Base-by-base conservation (phyloP, 139 green algal genomes). In the Haematococcus lacustris region DNA sequence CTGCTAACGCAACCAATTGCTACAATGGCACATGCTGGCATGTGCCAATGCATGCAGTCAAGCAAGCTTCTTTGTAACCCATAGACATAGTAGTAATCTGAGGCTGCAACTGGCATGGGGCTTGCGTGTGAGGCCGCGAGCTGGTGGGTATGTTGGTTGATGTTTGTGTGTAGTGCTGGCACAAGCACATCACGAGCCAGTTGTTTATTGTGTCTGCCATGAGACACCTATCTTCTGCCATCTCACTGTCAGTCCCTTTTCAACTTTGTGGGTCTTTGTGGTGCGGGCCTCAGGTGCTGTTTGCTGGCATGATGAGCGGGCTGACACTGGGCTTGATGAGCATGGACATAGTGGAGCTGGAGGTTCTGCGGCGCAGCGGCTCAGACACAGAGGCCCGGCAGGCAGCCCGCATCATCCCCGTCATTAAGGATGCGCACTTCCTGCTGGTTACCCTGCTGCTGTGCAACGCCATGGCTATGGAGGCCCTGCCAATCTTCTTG, bases 241-340 rank as follows among this genome's bases (percentile, higher is more conserved):
- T 64, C 26, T 30, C 57, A 64, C 21, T 33, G 17, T 64, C 21
- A 30, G 21, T 32, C 57, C 26, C 13, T 35, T 64, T 7, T 13
- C 21, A 26, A 64, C 13, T 57, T 57, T 64, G 23, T 32, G 4
- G n/a, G 4, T 35, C 9, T 64, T 64, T 26, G 57, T 64, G 13
- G 28, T 32, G 6, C 37, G 50, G 2, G 13, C 4, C 37, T 3
- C 38, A 69, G 2, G 77, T 87, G 0, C 3, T 76, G 1, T 80
- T 90, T 60, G 86, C 86, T 1, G 86, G 87, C 17, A 51, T 88
- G 23, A 92, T 92, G 89, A 81, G 53, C 30, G 89, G 89, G 2
- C 77, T 94, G 0, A 94, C 89, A 0, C 79, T 93, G 63, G 72
- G 72, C 21, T 64, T 77, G 1, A 84, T 93, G 70, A 82, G 66